A percentile compares a stretch with the other conserved stretches of the same genome.
phyloP scores from a whole-genome alignment of 257 asterid species.

The Solanum pinnatisectum region DNA sequence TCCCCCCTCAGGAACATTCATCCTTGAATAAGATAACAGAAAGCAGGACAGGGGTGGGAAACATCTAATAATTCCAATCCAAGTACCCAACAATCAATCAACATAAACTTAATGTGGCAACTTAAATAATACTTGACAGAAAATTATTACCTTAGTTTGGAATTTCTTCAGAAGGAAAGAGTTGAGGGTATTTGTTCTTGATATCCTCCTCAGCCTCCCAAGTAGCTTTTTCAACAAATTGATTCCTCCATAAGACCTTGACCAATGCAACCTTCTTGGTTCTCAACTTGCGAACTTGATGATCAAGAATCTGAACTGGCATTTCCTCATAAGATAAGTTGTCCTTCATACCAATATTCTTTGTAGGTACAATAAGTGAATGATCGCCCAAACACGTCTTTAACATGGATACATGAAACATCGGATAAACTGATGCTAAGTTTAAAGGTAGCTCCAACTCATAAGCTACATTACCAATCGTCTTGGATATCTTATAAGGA shows the following conservation, averaged over 20 bases:
- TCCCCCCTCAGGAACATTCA: not conserved
- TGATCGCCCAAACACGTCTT: no score
- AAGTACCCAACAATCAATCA: not conserved
- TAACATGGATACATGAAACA: no score
- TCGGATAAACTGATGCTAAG: no score
- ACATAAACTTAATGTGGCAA: not conserved
- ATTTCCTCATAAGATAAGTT: no score
- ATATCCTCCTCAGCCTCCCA: not conserved
- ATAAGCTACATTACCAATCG: no score
- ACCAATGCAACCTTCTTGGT: not conserved
- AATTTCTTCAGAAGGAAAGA: not conserved
- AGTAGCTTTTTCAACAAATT: not conserved
- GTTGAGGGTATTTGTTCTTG: not conserved
- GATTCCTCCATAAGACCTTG: not conserved
- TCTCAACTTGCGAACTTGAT: not conserved
- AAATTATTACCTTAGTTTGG: not conserved
- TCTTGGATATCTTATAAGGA: no score
- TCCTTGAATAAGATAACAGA: not conserved
- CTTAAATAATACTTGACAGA: not conserved
- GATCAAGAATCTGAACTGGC: no score
- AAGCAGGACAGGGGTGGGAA: not conserved
- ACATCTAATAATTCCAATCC: not conserved
- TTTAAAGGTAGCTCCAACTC: no score
- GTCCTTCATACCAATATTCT: no score
- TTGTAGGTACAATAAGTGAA: no score